Percentiles rank a stretch among this genome's conserved stretches.
Conservation (phyloP, 768 basidiomycete species). For the Cytidiella melzeri region DNA sequence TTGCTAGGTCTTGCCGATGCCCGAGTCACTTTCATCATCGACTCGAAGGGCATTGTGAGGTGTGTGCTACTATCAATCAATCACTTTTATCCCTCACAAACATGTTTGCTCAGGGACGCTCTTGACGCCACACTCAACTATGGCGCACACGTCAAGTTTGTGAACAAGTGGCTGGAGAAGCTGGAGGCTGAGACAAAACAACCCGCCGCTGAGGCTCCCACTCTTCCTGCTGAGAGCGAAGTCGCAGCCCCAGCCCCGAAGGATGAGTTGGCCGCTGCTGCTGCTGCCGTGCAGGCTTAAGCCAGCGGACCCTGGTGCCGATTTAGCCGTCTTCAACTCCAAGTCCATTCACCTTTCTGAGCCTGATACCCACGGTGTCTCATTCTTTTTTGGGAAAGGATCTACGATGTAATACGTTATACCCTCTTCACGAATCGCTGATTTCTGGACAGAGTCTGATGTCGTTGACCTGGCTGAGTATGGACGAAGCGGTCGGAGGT, state of each 20-base stretch:
- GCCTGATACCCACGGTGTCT: no score
- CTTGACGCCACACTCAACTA: constrained; percentile 57
- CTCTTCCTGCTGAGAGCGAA: constrained; percentile 1
- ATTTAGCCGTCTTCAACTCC: no score
- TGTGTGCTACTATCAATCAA: constrained; percentile 25
- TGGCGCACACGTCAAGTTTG: constrained; percentile 64
- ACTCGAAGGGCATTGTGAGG: constrained; percentile 62
- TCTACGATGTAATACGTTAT: no score
- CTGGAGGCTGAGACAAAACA: constrained; percentile 36
- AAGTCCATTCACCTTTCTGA: not conserved
- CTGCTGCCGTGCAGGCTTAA: constrained; percentile 6
- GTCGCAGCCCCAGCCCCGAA: constrained; percentile 4
- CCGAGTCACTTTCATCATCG: constrained; percentile 74
- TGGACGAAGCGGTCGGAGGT: no score
- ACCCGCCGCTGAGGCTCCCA: constrained; percentile 13
- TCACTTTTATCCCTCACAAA: not conserved
- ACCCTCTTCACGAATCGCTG: no score
- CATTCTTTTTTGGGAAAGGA: no score
- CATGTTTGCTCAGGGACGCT: constrained; percentile 38
- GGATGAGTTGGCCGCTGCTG: constrained; percentile 2
- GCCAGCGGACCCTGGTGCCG: no score
- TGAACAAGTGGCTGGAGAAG: constrained; percentile 58
- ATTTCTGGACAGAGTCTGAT: no score
- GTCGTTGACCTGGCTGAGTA: no score
- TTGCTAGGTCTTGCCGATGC: constrained; percentile 59